These are phyloP conservation scores for Neonectria faginata DNA, from an alignment of 2,329 filamentous ascomycete species.

Conservation along the genomic window DNA sequence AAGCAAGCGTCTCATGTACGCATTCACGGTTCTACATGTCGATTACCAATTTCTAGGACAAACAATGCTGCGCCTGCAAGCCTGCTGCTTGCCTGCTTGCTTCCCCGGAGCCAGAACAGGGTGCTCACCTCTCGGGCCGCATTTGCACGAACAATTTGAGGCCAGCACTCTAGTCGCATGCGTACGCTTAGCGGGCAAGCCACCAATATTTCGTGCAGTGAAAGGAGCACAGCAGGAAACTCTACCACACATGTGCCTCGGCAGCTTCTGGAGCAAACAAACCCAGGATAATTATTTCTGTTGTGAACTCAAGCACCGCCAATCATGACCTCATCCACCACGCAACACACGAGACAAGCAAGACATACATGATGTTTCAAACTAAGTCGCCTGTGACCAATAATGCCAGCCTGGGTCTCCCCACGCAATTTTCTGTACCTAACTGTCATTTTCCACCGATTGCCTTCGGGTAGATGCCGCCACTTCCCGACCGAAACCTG, in stretches of 20 bases:
- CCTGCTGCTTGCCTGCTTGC: too few species aligned
- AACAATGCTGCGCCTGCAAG: too few species aligned
- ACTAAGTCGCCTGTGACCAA: conserved; percentile 7
- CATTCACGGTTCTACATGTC: neutral
- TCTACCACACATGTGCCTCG: neutral
- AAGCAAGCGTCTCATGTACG: too few species aligned
- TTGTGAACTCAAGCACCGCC: neutral
- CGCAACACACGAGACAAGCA: neutral
- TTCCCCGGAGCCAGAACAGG: neutral
- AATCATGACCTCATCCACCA: neutral
- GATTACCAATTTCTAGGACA: neutral
- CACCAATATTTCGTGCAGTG: neutral
- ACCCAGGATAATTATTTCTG: neutral
- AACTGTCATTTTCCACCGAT: neutral
- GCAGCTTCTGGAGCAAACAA: neutral
- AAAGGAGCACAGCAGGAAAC: neutral
- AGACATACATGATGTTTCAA: conserved; percentile 6
- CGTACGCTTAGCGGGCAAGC: neutral
- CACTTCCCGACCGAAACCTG: conserved; percentile 9
- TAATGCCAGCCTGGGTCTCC: neutral
- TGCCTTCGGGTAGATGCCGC: neutral
- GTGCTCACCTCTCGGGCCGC: neutral
- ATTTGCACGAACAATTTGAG: neutral
- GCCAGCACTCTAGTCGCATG: neutral
- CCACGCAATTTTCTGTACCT: neutral